These are phyloP conservation scores for Saccharomyces hybrid DNA, from an alignment of 1,139 yeast species.

Conservation along the genomic window DNA sequence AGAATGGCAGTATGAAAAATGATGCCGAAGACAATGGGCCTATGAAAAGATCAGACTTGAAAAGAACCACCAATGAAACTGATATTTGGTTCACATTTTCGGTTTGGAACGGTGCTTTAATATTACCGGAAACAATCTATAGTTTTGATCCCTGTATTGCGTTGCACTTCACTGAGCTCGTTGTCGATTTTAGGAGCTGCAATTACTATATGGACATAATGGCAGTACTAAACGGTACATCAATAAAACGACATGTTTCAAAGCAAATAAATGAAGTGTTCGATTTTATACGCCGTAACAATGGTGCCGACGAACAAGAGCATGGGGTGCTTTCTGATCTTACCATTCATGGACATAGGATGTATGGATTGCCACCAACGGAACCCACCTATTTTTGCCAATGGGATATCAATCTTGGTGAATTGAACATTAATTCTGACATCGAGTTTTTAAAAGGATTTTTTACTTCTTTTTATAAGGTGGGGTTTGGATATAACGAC, in stretches of 20 bases:
- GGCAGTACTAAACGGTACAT: slow-evolving; percentile 30
- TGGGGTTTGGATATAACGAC: slow-evolving; percentile 61
- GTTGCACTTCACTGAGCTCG: slow-evolving; percentile 56
- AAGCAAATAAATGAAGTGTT: slow-evolving; percentile 47
- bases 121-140: slow-evolving; percentile 68
- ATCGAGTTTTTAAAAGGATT: slow-evolving; percentile 44
- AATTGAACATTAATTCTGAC: slow-evolving; percentile 46
- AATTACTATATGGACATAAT: slow-evolving; percentile 86
- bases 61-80: slow-evolving; percentile 59
- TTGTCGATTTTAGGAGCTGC: slow-evolving; percentile 76
- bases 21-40: slow-evolving; percentile 7
- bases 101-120: slow-evolving; percentile 59
- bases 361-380: slow-evolving; percentile 85
- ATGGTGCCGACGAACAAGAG: slow-evolving; percentile 9
- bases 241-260: slow-evolving; percentile 30
- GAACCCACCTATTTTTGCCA: slow-evolving; percentile 84
- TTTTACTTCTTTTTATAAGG: slow-evolving; percentile 37
- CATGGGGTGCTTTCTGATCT: slow-evolving; percentile 38
- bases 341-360: slow-evolving; percentile 72
- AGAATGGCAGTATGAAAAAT: slow-evolving; percentile 2
- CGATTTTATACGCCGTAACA: slow-evolving; percentile 30
- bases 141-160: slow-evolving; percentile 57
- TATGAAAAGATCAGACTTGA: slow-evolving; percentile 29
- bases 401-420: slow-evolving; percentile 76
- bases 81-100: slow-evolving; percentile 69